A percentile compares a stretch with the other conserved stretches of the same genome.
phyloP scores from a whole-genome alignment of 2,329 filamentous ascomycete genomes.

The Cadophora luteo-olivacea region DNA sequence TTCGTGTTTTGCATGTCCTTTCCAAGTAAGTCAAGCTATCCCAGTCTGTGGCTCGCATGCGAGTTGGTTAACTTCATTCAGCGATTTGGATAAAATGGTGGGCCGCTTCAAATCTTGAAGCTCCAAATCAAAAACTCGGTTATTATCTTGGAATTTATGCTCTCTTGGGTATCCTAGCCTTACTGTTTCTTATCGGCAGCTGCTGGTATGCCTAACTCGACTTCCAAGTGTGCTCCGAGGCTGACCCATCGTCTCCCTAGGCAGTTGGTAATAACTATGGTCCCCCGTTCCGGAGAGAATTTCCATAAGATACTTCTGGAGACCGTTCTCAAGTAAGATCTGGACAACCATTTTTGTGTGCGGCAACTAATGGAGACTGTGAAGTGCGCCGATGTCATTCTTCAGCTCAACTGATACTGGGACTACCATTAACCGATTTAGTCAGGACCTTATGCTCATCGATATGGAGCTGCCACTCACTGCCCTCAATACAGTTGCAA shows the following conservation, averaged over 20 bases:
- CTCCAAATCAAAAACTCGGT: background rate
- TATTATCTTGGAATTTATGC: constrained; percentile 13
- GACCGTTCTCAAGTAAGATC: background rate
- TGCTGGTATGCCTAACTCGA: background rate
- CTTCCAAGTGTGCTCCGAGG: background rate
- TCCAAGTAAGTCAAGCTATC: constrained; percentile 46
- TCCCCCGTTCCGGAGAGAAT: background rate
- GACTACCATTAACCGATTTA: constrained; percentile 35
- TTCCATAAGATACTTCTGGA: background rate
- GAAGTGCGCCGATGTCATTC: constrained; percentile 6
- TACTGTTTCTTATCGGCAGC: background rate
- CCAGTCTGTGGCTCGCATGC: background rate
- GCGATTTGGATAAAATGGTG: constrained; percentile 11
- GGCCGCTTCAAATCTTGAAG: background rate
- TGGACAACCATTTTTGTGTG: background rate
- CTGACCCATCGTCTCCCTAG: background rate
- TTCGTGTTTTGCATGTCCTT: constrained; percentile 25
- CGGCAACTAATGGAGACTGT: background rate
- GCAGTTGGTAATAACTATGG: background rate
- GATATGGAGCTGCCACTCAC: constrained; percentile 40
- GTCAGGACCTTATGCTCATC: constrained; percentile 40
- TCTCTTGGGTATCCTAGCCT: background rate
- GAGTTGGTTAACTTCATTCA: background rate
- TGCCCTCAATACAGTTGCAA: background rate
- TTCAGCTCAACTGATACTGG: constrained; percentile 10